Percentiles rank a stretch among this genome's conserved stretches.
These are phyloP conservation scores for Drosera capensis DNA, from an alignment of 148 eudicot genomes.

Conservation along the genomic window DNA sequence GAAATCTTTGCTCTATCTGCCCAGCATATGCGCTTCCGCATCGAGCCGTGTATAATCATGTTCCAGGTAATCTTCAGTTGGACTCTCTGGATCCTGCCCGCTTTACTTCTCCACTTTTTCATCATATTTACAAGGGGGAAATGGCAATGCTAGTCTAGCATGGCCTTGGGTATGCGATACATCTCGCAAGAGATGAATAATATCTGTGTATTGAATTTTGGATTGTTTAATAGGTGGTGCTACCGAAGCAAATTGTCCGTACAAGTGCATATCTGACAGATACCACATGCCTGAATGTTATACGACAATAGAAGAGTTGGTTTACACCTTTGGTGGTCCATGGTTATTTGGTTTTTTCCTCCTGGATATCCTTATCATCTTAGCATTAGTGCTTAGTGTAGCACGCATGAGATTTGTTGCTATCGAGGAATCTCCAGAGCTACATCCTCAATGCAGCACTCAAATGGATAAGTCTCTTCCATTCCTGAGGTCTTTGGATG, in stretches of 20 bases:
- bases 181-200: no score
- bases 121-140: background rate
- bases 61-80: conserved; percentile 47
- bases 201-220: conserved; percentile 1
- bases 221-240: conserved; percentile 57
- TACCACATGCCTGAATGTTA: conserved; percentile 88
- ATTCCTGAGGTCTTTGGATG: conserved; percentile 89
- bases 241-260: conserved; percentile 75
- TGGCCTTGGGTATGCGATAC: no score
- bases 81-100: background rate
- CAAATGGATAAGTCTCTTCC: conserved; percentile 88
- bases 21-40: conserved; percentile 66
- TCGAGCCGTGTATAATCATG: conserved; percentile 57
- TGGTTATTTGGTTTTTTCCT: conserved; percentile 81
- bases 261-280: conserved; percentile 90
- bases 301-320: conserved; percentile 85
- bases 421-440: conserved; percentile 59
- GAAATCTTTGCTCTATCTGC: conserved; percentile 56
- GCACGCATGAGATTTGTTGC: conserved; percentile 80
- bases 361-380: conserved; percentile 42
- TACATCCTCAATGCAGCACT: conserved; percentile 54
- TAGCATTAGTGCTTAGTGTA: conserved; percentile 86
- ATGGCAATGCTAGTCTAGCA: background rate
- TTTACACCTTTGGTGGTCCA: conserved; percentile 92
- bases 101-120: background rate